Conservation (phyloP, 768 basidiomycete species). For the Termitomyces sp. region DNA sequence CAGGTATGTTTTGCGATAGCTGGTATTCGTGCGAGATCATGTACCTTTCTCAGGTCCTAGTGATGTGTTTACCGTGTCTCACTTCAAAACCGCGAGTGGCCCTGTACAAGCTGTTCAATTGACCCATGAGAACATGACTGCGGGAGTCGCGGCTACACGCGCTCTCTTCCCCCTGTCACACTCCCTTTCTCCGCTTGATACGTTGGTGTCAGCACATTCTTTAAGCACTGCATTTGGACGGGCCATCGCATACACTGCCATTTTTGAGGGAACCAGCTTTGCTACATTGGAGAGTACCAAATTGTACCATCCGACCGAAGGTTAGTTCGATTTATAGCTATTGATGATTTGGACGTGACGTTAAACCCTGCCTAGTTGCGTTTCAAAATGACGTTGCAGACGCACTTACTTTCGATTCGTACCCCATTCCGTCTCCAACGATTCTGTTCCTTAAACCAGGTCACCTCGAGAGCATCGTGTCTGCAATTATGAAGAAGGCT, state of each 20-base stretch:
- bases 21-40: constrained; percentile 1
- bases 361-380: constrained; percentile 8
- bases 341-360: too few relatives aligned
- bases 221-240: constrained; percentile 77
- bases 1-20: constrained; percentile 39
- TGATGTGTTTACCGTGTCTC: constrained; percentile 66
- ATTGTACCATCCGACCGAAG: constrained; percentile 38
- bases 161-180: constrained; percentile 71
- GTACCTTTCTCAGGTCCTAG: constrained; percentile 36
- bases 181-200: constrained; percentile 66
- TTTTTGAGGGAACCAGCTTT: constrained; percentile 72
- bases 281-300: constrained; percentile 57
- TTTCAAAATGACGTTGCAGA: constrained; percentile 36
- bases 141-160: constrained; percentile 79
- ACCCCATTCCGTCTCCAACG: constrained; percentile 70
- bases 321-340: constrained; percentile 22
- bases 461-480: constrained; percentile 53
- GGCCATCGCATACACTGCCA: constrained; percentile 71
- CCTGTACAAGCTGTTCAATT: constrained; percentile 58
- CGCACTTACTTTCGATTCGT: constrained; percentile 37
- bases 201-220: constrained; percentile 69
- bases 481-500: constrained; percentile 48
- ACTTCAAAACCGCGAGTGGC: constrained; percentile 49
- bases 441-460: constrained; percentile 67
- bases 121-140: constrained; percentile 83